These are phyloP conservation scores for Macroventuria anomochaeta DNA, from an alignment of 2,329 filamentous ascomycete species.

Conservation along the genomic window DNA sequence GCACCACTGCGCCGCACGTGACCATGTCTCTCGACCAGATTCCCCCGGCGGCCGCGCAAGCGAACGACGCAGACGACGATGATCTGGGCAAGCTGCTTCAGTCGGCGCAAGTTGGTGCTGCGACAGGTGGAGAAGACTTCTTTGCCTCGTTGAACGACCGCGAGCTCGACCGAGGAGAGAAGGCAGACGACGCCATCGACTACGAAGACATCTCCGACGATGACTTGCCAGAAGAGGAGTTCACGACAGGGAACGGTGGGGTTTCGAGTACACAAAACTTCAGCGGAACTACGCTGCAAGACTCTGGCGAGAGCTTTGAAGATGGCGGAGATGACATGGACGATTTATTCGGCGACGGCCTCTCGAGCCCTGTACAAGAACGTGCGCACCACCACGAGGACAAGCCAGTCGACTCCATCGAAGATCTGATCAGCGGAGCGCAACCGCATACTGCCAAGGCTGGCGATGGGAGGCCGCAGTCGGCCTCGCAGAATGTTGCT, in stretches of 20 bases:
- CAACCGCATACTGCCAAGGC: slow-evolving; percentile 9
- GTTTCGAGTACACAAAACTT: slow-evolving; percentile 30
- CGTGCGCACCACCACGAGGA: slow-evolving; percentile 45
- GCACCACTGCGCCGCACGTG: slow-evolving; percentile 22
- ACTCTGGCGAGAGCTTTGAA: slow-evolving; percentile 57
- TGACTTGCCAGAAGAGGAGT: slow-evolving; percentile 79
- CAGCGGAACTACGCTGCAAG: slow-evolving; percentile 44
- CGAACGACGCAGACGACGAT: slow-evolving; percentile 27
- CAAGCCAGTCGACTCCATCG: slow-evolving; percentile 47
- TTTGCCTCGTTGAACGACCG: slow-evolving; percentile 37
- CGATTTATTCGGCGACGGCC: slow-evolving; percentile 42
- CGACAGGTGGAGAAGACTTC: slow-evolving; percentile 30
- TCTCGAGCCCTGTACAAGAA: slow-evolving; percentile 36
- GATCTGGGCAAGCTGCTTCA: slow-evolving; percentile 30
- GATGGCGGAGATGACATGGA: slow-evolving; percentile 15
- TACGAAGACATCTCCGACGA: slow-evolving; percentile 92
- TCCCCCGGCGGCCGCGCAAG: slow-evolving; percentile 16
- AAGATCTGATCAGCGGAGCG: slow-evolving; percentile 20
- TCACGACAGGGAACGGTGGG: slow-evolving; percentile 28
- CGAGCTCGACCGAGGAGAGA: slow-evolving; percentile 65
- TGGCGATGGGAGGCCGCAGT: slow-evolving; percentile 27
- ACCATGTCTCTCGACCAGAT: slow-evolving; percentile 33
- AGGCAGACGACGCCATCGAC: slow-evolving; percentile 91
- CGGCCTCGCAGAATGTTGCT: slow-evolving; percentile 23
- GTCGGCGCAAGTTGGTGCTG: slow-evolving; percentile 28